A percentile compares a stretch with the other conserved stretches of the same genome.
Evolutionary conservation across 2,329 filamentous ascomycete genomes (phyloP).

Genomic region (Kalaharituber pfeilii): DNA sequence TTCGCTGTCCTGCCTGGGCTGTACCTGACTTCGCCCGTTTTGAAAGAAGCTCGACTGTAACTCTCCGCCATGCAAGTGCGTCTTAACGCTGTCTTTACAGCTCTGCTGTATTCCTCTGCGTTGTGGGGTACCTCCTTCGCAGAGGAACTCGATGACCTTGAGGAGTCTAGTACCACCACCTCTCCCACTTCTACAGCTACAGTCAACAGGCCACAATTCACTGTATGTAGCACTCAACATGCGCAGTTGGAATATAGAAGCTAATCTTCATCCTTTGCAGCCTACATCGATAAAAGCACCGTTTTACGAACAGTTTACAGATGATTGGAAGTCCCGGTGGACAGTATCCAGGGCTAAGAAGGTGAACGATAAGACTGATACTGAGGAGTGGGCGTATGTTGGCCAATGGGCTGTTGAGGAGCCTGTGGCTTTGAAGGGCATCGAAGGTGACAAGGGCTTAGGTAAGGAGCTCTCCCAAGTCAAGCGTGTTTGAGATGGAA

Average conservation of each 20-base stretch:
- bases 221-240: constrained; percentile 42
- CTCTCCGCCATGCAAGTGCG: constrained; percentile 1
- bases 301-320: constrained; percentile 97
- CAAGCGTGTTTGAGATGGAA: background rate
- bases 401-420: constrained; percentile 96
- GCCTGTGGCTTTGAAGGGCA: constrained; percentile 74
- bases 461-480: constrained; percentile 13
- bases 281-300: constrained; percentile 52
- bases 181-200: constrained; percentile 29
- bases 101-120: background rate
- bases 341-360: constrained; percentile 94
- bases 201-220: constrained; percentile 63
- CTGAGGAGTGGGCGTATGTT: constrained; percentile 91
- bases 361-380: constrained; percentile 50
- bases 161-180: constrained; percentile 31
- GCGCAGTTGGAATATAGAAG: constrained; percentile 3
- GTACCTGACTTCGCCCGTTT: background rate
- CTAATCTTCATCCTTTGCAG: background rate
- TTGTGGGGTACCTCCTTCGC: constrained; percentile 33
- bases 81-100: background rate
- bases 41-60: background rate
- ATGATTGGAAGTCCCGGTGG: constrained; percentile 89
- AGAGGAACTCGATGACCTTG: constrained; percentile 45
- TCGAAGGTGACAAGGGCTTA: constrained; percentile 87
- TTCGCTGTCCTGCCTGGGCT: background rate